Conservation (phyloP, 73 alveolate genomes). For the Blepharisma japonicum region DNA sequence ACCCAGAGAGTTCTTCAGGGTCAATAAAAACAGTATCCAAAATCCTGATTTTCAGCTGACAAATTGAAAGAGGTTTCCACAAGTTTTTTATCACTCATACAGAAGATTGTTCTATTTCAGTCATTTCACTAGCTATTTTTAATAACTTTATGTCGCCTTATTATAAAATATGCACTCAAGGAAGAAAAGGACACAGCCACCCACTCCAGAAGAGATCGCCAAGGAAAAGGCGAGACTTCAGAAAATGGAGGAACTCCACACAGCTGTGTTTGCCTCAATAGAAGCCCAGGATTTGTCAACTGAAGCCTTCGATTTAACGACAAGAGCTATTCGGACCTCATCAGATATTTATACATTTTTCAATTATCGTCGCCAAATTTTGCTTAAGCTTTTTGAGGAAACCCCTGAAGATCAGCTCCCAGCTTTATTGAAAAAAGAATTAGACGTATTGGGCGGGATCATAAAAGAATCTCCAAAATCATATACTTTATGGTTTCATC, state of each 20-base stretch:
- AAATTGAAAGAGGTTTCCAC: too few relatives aligned
- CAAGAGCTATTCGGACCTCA: slow-evolving; percentile 15
- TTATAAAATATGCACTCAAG: slow-evolving; percentile 15
- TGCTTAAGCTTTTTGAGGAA: neutral
- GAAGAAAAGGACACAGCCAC: slow-evolving; percentile 27
- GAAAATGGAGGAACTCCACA: slow-evolving; percentile 24
- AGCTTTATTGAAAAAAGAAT: slow-evolving; percentile 30
- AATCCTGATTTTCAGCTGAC: too few relatives aligned
- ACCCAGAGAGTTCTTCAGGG: too few relatives aligned
- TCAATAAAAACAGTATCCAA: too few relatives aligned
- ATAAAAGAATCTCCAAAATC: slow-evolving; percentile 51
- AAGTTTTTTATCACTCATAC: too few relatives aligned
- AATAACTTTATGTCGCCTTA: neutral
- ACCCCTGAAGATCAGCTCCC: neutral
- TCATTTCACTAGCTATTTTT: too few relatives aligned
- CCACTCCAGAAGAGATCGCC: slow-evolving; percentile 22
- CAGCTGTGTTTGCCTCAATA: neutral
- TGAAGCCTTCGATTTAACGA: neutral
- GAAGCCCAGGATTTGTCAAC: neutral
- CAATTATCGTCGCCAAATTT: neutral
- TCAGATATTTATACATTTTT: slow-evolving; percentile 21
- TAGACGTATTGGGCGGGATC: slow-evolving; percentile 28
- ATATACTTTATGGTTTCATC: slow-evolving; percentile 54
- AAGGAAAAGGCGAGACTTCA: slow-evolving; percentile 1
- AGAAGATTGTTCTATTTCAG: too few relatives aligned